Evolutionary conservation across 805 yeast species (phyloP).

Genomic region (Suhomyces canberraensis): DNA sequence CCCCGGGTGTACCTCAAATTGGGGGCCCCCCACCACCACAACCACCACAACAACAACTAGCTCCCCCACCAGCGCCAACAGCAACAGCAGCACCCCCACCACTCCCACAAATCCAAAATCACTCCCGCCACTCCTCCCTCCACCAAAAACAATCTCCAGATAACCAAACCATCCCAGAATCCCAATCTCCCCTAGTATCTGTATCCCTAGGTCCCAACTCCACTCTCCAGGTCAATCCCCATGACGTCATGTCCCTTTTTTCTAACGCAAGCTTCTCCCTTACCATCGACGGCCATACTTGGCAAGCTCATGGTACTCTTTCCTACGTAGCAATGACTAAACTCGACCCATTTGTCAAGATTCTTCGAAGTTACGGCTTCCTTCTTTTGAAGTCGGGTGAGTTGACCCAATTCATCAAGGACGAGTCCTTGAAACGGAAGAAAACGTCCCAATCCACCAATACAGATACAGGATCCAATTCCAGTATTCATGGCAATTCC

Average conservation of each 20-base stretch:
- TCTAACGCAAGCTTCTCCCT: slow-evolving; percentile 34
- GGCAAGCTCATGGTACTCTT: slow-evolving; percentile 41
- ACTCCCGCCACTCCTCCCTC: not conserved
- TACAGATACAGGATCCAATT: not conserved
- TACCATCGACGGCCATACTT: slow-evolving; percentile 33
- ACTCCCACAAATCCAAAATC: too few species aligned
- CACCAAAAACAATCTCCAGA: too few species aligned
- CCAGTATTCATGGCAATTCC: not conserved
- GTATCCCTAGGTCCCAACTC: slow-evolving; percentile 37
- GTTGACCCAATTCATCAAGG: slow-evolving; percentile 27
- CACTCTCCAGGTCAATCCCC: slow-evolving; percentile 27
- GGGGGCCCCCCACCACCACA: slow-evolving; percentile 3
- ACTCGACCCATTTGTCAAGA: slow-evolving; percentile 37
- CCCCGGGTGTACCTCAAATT: not conserved
- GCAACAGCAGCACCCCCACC: slow-evolving; percentile 1
- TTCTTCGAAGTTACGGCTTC: slow-evolving; percentile 34
- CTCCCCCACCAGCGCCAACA: slow-evolving; percentile 1
- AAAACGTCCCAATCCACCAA: not conserved
- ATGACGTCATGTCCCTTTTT: slow-evolving; percentile 33
- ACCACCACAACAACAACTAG: slow-evolving; percentile 1
- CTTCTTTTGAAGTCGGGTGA: slow-evolving; percentile 32
- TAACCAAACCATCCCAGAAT: slow-evolving; percentile 1
- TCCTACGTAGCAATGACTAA: slow-evolving; percentile 40
- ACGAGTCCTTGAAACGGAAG: slow-evolving; percentile 13
- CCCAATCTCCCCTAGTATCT: slow-evolving; percentile 8